Evolutionary conservation across 177 flowering plant species (phyloP).

Genomic region (Vitis hybrid): DNA sequence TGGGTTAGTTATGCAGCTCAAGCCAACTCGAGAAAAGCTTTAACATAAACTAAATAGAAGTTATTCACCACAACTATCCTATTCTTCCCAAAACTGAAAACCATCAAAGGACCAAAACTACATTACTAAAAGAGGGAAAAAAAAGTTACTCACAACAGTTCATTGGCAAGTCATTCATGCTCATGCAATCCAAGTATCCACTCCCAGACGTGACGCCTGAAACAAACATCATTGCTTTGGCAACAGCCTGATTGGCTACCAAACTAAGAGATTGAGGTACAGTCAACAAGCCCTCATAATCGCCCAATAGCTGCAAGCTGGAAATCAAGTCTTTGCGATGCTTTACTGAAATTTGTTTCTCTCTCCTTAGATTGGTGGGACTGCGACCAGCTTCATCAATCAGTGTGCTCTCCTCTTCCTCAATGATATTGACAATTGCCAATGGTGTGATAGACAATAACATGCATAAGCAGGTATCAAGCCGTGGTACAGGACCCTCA

Average conservation of each 20-base stretch:
- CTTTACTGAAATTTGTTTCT: conserved; percentile 28
- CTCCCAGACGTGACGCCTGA: conserved; percentile 47
- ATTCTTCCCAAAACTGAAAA: no score
- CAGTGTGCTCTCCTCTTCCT: conserved; percentile 51
- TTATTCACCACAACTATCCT: no score
- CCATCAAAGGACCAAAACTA: not conserved
- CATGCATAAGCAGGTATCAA: conserved; percentile 61
- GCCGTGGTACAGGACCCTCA: conserved; percentile 71
- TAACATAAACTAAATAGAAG: no score
- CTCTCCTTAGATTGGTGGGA: conserved; percentile 26
- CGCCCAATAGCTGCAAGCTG: conserved; percentile 54
- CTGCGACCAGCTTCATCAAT: conserved; percentile 25
- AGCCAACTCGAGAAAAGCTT: no score
- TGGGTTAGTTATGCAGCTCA: no score
- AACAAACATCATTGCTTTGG: conserved; percentile 54
- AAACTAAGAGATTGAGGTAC: conserved; percentile 45
- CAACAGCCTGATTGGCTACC: conserved; percentile 68
- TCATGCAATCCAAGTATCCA: conserved; percentile 43
- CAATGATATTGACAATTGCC: conserved; percentile 49
- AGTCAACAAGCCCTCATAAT: conserved; percentile 50
- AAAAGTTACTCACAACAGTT: conserved; percentile 49
- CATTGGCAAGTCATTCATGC: conserved; percentile 51
- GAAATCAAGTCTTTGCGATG: conserved; percentile 47
- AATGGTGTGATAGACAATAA: conserved; percentile 51
- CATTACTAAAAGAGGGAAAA: not conserved